Conservation (phyloP, 768 basidiomycete species). For the Leccinellum rugosiceps region DNA sequence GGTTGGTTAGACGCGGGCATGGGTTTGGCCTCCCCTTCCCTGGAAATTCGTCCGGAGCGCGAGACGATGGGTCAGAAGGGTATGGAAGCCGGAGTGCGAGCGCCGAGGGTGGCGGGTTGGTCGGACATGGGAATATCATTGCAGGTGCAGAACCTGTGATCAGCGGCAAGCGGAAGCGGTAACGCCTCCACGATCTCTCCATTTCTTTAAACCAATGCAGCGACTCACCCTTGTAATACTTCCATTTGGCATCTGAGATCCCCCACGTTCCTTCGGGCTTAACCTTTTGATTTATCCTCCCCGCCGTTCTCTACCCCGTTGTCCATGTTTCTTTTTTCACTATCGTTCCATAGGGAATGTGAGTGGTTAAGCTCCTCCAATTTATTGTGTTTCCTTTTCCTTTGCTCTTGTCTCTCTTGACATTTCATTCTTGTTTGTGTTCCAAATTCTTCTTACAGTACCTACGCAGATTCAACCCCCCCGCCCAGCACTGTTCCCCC, state of each 20-base stretch:
- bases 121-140: background rate
- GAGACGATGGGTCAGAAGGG: slow-evolving; percentile 23
- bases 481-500: background rate
- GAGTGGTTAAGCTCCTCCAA: background rate
- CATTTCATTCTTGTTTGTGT: background rate
- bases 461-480: slow-evolving; percentile 3
- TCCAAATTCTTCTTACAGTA: slow-evolving; percentile 4
- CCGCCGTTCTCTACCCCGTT: background rate
- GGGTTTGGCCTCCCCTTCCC: slow-evolving; percentile 18
- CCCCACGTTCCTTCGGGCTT: background rate
- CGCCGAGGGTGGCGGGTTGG: slow-evolving; percentile 10
- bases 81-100: slow-evolving; percentile 18
- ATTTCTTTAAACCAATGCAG: background rate
- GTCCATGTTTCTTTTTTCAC: background rate
- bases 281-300: background rate
- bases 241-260: background rate
- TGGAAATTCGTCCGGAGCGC: slow-evolving; percentile 8
- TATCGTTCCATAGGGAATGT: slow-evolving; percentile 13
- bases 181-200: background rate
- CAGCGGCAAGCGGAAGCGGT: slow-evolving; percentile 26
- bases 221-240: background rate
- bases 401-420: background rate
- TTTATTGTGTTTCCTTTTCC: background rate
- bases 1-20: no score
- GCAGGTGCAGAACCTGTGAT: slow-evolving; percentile 14